Base-by-base conservation (phyloP, 1,284 basidiomycete species). In the Ustilago xerochloae region DNA sequence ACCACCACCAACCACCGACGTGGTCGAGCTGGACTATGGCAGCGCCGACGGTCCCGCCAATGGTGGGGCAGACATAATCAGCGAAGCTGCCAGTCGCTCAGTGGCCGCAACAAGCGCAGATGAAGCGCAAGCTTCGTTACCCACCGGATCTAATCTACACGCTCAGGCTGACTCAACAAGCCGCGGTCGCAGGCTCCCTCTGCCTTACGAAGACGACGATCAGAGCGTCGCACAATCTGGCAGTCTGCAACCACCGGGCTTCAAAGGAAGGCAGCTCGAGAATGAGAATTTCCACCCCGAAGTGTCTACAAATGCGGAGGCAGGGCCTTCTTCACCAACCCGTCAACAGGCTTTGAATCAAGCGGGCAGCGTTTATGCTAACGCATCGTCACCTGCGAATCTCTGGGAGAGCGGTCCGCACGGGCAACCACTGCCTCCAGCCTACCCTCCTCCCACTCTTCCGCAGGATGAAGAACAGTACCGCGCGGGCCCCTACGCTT, bases 21-120 rank as follows among this genome's bases (percentile, higher is more conserved):
- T 59, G 47, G 39, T 66, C 12, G 69, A 72, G 16, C 56, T 72
- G 16, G 69, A 72, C 52, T 72, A 72, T 30, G 69, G 69, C 43
- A 62, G 54, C 8, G 63, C 69, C 20, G 63, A 72, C 7, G 22
- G 22, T 26, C 33, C 59, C 1, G 15, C 28, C 10, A 26, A 29
- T 1, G 43, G 26, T 39, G 33, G 6, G 4, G 16, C 53, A 18
- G 24, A 6, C 22, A 16, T 26, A 30, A 32, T n/a, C 22, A 20
- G 53, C 20, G 33, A 39, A 51, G 33, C 29, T 22, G 38, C 20
- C 5, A 3, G 35, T 24, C 20, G 9, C 22, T 7, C 49, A 47
- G 20, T 33, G 22, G 6, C 18, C 13, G 1, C 32, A 24, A 43
- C 32, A 26, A 43, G 24, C 32, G 39, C 47, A 60, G 51, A 63